A percentile compares a stretch with the other conserved stretches of the same genome.
These are phyloP conservation scores for Dictyophora rubrovolvata DNA, from an alignment of 768 basidiomycete genomes.

Conservation along the genomic window DNA sequence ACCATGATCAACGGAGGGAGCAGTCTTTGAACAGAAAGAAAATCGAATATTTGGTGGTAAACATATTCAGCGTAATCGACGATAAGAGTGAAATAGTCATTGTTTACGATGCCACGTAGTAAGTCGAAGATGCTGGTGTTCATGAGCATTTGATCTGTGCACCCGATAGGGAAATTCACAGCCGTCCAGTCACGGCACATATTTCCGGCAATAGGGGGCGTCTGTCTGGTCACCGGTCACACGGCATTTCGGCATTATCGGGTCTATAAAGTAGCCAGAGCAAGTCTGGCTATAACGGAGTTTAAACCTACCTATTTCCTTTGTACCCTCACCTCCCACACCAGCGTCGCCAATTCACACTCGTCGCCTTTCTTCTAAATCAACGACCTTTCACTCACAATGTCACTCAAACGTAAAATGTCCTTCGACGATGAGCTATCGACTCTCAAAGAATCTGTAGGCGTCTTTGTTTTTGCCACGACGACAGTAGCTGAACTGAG, in stretches of 20 bases:
- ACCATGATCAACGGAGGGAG: constrained; percentile 68
- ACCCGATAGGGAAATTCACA: not conserved
- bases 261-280: not conserved
- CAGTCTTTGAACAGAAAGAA: constrained; percentile 35
- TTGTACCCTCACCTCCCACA: not conserved
- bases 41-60: not conserved
- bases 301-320: not conserved
- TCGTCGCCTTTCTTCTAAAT: not conserved
- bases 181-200: not conserved
- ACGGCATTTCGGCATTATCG: not conserved
- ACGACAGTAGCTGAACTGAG: constrained; percentile 1
- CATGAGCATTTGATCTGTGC: not conserved
- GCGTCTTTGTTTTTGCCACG: constrained; percentile 1
- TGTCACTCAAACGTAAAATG: constrained; percentile 31
- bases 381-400: constrained; percentile 3
- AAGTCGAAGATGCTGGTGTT: not conserved
- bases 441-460: constrained; percentile 23
- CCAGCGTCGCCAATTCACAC: not conserved
- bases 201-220: not conserved
- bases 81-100: not conserved
- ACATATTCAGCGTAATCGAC: not conserved
- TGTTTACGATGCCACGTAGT: not conserved
- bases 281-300: not conserved
- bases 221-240: not conserved
- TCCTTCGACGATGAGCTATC: constrained; percentile 48